These are phyloP conservation scores for Sutorius eximius DNA, from an alignment of 1,284 basidiomycete genomes.

Conservation along the genomic window DNA sequence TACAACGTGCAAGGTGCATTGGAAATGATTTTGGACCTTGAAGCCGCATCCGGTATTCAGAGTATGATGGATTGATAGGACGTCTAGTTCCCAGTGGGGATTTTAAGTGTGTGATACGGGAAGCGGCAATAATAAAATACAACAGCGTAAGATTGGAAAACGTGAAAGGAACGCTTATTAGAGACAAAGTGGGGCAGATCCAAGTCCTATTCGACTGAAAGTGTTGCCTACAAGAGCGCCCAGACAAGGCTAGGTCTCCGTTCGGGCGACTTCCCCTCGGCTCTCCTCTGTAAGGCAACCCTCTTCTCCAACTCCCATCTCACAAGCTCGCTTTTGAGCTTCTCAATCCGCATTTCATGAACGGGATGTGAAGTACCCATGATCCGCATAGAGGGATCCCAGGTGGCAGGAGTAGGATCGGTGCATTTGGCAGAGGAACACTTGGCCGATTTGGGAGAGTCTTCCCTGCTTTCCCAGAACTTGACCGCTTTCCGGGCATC, in stretches of 20 bases:
- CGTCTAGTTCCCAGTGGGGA: too few relatives aligned
- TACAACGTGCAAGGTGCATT: too few relatives aligned
- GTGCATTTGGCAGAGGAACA: conserved; percentile 37
- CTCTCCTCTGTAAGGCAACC: conserved; percentile 24
- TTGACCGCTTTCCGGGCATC: conserved; percentile 72
- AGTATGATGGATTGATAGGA: too few relatives aligned
- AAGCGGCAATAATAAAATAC: neutral
- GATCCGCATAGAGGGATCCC: conserved; percentile 28
- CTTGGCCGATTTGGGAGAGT: conserved; percentile 35
- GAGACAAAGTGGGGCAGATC: neutral
- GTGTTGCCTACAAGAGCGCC: conserved; percentile 15
- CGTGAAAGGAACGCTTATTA: neutral
- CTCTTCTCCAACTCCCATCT: conserved; percentile 51
- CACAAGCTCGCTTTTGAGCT: conserved; percentile 51
- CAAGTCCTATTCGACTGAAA: conserved; percentile 1
- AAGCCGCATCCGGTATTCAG: too few relatives aligned
- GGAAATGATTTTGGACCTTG: too few relatives aligned
- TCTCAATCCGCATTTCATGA: conserved; percentile 48
- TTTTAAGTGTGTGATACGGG: neutral
- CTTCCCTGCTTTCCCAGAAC: conserved; percentile 67
- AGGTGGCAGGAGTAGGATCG: conserved; percentile 4
- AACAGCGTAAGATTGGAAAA: neutral
- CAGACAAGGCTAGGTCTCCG: conserved; percentile 10
- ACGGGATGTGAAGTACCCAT: conserved; percentile 53
- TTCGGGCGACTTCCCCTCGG: conserved; percentile 21